Evolutionary conservation across 2,329 filamentous ascomycete genomes (phyloP).

Genomic region (Ophiostoma quercus): DNA sequence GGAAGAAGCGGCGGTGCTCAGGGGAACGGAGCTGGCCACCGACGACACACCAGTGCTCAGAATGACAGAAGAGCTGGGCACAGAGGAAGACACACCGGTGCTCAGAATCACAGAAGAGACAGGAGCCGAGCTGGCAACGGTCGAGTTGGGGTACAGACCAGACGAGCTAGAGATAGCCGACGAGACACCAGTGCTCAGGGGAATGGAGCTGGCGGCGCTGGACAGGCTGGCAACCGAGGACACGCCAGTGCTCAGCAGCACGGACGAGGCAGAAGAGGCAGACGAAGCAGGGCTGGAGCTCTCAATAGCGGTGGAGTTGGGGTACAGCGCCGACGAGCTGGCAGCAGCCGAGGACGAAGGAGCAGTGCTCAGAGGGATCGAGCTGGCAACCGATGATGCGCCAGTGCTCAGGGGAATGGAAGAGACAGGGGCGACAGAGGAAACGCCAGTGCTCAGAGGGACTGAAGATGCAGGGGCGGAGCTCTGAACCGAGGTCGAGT

Average conservation of each 20-base stretch:
- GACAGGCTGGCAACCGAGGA: neutral
- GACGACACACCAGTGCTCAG: neutral
- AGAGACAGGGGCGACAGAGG: neutral
- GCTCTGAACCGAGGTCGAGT: neutral
- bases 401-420: neutral
- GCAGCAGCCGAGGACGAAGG: neutral
- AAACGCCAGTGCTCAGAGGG: neutral
- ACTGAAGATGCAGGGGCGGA: neutral
- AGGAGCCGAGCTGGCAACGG: neutral
- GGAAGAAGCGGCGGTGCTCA: neutral
- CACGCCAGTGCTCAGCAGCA: neutral
- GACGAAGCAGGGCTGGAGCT: neutral
- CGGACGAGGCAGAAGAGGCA: neutral
- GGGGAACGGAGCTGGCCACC: neutral
- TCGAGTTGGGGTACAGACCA: neutral
- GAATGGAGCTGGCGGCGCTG: neutral
- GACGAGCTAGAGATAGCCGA: neutral
- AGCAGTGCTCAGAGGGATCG: neutral
- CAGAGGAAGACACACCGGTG: neutral
- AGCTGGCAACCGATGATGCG: neutral
- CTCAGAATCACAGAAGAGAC: no score
- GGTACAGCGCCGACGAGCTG: neutral
- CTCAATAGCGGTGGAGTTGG: constrained; percentile 1
- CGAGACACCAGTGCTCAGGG: neutral
- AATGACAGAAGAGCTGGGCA: neutral